Evolutionary conservation across 805 yeast genomes (phyloP).

Genomic region (Kodamaea leandrae): DNA sequence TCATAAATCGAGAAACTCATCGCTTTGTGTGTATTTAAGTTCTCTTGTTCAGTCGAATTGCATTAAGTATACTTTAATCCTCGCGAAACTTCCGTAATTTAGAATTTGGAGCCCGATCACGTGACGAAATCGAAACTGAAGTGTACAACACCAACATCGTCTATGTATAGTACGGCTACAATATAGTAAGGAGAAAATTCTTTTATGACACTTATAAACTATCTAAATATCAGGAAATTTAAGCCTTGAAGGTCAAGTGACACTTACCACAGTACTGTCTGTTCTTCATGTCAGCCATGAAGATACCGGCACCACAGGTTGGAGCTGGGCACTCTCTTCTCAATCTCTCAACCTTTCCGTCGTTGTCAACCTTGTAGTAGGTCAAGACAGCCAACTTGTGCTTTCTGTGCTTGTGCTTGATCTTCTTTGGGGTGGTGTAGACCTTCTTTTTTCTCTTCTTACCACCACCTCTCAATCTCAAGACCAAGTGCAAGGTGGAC

Average conservation of each 20-base stretch:
- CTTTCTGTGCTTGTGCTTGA: conserved; percentile 99
- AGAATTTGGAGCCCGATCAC: no score
- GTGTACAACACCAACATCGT: no score
- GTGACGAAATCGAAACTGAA: no score
- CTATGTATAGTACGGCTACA: no score
- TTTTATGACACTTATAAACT: not conserved
- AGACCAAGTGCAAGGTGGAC: conserved; percentile 94
- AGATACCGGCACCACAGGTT: conserved; percentile 97
- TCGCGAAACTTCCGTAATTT: no score
- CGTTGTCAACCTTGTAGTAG: conserved; percentile 98
- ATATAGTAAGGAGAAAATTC: no score
- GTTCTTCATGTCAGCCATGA: conserved; percentile 98
- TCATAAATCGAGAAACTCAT: conserved; percentile 47
- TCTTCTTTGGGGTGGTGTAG: conserved; percentile 99
- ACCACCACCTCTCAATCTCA: conserved; percentile 97
- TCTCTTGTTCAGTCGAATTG: no score
- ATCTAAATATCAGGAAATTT: conserved; percentile 10
- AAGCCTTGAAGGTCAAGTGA: conserved; percentile 81
- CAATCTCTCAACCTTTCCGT: conserved; percentile 97
- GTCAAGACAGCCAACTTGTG: conserved; percentile 98
- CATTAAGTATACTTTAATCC: no score
- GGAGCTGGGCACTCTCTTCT: conserved; percentile 96
- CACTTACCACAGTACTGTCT: conserved; percentile 99
- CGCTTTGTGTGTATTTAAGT: no score
- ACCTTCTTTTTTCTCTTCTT: conserved; percentile 99